Base-by-base conservation (phyloP, 2,329 filamentous ascomycete genomes). In the Teratosphaeria destructans region DNA sequence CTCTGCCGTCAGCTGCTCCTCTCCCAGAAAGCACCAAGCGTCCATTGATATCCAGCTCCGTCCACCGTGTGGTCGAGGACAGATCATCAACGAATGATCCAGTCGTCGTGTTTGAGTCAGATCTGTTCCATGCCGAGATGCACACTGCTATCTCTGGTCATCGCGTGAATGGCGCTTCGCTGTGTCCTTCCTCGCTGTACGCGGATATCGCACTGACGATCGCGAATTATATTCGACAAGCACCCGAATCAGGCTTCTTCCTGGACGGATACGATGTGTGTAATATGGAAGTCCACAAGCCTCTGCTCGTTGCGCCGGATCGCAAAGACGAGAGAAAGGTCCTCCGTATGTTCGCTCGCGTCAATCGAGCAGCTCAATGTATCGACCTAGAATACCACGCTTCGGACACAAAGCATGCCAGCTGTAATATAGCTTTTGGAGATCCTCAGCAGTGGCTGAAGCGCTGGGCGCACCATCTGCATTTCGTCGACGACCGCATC, bases 161-260 rank as follows among this genome's bases (percentile, higher is more conserved):
- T 72, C 77, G 78, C 55, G 69, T 70, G 0, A 73, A 67, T 57
- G 75, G 71, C 47, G 73, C 79, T 2, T 74, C 70, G 7, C 54
- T 61, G 7, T 60, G 60, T 32, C 75, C 77, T 14, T 75, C 76
- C 59, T 70, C 66, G 11, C 56, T 74, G 0, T 71, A 73, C 54
- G 70, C 72, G 2, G 73, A 74, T 54, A 73, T 75, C 23, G 71
- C 71, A 3, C 62, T 70, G 5, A 72, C 68, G 0, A 59, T 74
- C 3, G 74, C 69, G 0, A 54, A 64, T 12, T 70, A 74, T 60
- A 54, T 72, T 3, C 52, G 56, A 53, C 29, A 58, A n/a, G 35
- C 58, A 19, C 26, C 57, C 34, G 39, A 58, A 23, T 54, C 57
- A 12, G 49, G 49, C 12, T 12, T 32, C 54, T 14, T 12, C 10